Base-by-base conservation (phyloP, 108 stramenopile species). In the Fragilariopsis cylindrus region DNA sequence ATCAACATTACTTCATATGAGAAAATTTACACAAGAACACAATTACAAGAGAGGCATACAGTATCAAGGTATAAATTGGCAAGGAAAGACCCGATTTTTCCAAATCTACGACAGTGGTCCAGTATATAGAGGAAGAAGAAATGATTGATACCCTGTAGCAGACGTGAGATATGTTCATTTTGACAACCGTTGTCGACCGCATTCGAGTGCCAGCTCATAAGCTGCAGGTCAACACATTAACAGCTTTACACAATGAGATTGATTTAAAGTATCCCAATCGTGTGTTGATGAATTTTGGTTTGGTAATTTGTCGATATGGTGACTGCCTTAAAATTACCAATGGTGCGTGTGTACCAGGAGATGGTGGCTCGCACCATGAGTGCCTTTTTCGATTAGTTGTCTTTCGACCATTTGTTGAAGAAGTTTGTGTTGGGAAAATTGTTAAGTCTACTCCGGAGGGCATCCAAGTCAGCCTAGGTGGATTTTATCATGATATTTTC, bases 371-470 rank as follows among this genome's bases (percentile, higher is more conserved):
- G 30, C 92, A 93, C 76, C 91, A 92, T 70, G 85, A 89, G 60
- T 88, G 86, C 43, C 45, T 88, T 1, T 93, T 96, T 65, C 82
- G 87, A 49, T 72, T 95, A 9, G 71, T 97, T 1, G 88, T 97
- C 6, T 96, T 97, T 73, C 86, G 90, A 53, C 97, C 97, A 11
- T 94, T 94, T 75, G 85, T 94, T 9, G 95, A 95, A 48, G 95
- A 97, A 84, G 93, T 97, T 9, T 73, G 87, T 52, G 60, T 85
- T 3, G 95, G 95, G 39, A 83, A 64, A 12, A 89, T 97, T 44
- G 68, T 64, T 7, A 84, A 86, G 48, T 81, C 81, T 46, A 87
- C 82, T 12, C 76, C 83, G 11, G 91, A 95, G 60, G 97, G 94
- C 5, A 67, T 97, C 48, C 73, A 76, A 54, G 91, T 95, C 12